phyloP scores from a whole-genome alignment of 139 green algal genomes.

The Diplosphaera chodatii region DNA sequence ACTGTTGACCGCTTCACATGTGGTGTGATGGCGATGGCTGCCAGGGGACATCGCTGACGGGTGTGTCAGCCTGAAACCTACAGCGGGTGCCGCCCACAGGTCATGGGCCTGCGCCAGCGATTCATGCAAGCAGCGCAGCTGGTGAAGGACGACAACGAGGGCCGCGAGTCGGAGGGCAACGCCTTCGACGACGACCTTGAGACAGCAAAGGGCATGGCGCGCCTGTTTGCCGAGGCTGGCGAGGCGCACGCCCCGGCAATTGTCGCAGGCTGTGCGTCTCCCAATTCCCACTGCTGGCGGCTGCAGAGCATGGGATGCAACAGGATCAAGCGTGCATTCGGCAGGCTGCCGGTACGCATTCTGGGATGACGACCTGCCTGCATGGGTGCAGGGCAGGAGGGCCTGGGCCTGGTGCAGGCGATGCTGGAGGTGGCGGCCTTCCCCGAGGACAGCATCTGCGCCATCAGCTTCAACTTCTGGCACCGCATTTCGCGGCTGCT shows the following conservation, averaged over 20 bases:
- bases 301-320: too few relatives aligned
- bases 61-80: too few relatives aligned
- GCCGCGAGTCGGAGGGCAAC: constrained; percentile 10
- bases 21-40: too few relatives aligned
- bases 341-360: too few relatives aligned
- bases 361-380: too few relatives aligned
- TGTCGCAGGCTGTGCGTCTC: too few relatives aligned
- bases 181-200: constrained; percentile 76
- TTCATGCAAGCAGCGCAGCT: constrained; percentile 49
- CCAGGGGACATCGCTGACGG: too few relatives aligned
- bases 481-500: constrained; percentile 54
- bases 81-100: too few relatives aligned
- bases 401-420: constrained; percentile 67
- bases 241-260: constrained; percentile 82
- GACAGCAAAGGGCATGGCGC: constrained; percentile 79
- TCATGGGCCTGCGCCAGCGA: constrained; percentile 70
- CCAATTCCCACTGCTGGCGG: too few relatives aligned
- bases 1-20: too few relatives aligned
- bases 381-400: constrained; percentile 6
- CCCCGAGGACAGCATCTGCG: constrained; percentile 65
- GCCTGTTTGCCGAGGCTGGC: constrained; percentile 87
- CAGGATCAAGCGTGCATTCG: too few relatives aligned
- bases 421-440: constrained; percentile 79
- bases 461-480: constrained; percentile 92
- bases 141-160: constrained; percentile 5